phyloP scores from a whole-genome alignment of 768 basidiomycete species.

The Russula virescens region DNA sequence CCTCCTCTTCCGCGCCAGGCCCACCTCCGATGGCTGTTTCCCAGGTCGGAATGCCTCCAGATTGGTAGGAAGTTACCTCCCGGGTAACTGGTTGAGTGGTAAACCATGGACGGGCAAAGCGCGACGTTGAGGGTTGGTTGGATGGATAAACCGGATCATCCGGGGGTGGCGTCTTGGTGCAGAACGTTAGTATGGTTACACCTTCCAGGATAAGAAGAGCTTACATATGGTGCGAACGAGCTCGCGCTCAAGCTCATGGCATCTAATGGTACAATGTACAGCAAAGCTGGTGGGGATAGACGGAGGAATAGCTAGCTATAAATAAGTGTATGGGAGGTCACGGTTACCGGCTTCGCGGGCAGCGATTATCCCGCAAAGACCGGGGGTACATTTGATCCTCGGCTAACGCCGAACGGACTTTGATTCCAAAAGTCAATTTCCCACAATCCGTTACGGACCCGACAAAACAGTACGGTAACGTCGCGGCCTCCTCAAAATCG shows the following conservation, averaged over 20 bases:
- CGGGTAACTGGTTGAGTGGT: slow-evolving; percentile 33
- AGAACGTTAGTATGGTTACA: neutral
- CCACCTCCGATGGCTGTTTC: slow-evolving; percentile 39
- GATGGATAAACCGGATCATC: slow-evolving; percentile 41
- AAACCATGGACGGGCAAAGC: slow-evolving; percentile 47
- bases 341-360: neutral
- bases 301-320: neutral
- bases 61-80: slow-evolving; percentile 55
- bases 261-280: neutral
- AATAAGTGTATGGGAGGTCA: no score
- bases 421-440: slow-evolving; percentile 22
- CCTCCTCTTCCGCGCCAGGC: slow-evolving; percentile 34
- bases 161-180: slow-evolving; percentile 49
- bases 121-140: slow-evolving; percentile 28
- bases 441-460: neutral
- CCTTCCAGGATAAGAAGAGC: slow-evolving; percentile 19
- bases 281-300: neutral
- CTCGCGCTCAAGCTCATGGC: slow-evolving; percentile 39
- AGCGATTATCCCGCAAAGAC: neutral
- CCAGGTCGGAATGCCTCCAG: slow-evolving; percentile 58
- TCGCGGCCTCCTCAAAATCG: slow-evolving; percentile 26
- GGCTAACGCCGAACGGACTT: slow-evolving; percentile 42
- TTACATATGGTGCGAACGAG: slow-evolving; percentile 60
- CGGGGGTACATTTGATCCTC: slow-evolving; percentile 13
- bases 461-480: neutral